Evolutionary conservation across 352 stramenopile species (phyloP).

Genomic region (Thraustochytrium sp.): DNA sequence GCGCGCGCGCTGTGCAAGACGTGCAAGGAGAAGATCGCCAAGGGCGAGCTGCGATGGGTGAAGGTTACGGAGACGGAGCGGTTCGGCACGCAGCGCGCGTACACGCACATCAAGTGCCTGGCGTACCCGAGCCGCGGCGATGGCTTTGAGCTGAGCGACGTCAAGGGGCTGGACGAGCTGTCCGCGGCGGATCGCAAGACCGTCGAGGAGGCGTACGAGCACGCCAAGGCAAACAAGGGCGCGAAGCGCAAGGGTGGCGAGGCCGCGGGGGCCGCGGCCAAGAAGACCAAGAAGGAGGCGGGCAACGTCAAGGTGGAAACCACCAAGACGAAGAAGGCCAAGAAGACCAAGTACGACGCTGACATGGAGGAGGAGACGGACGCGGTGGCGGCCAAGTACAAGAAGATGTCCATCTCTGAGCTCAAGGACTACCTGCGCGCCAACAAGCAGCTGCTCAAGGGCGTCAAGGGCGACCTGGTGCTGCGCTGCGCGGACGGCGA

Average conservation of each 20-base stretch:
- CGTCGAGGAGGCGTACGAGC: slow-evolving; percentile 21
- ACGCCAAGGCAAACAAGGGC: slow-evolving; percentile 31
- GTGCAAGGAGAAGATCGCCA: slow-evolving; percentile 46
- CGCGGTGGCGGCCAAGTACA: slow-evolving; percentile 2
- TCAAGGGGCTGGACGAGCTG: not conserved
- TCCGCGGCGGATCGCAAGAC: not conserved
- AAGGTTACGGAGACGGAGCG: slow-evolving; percentile 19
- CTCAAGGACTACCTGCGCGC: slow-evolving; percentile 43
- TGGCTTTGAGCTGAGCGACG: slow-evolving; percentile 28
- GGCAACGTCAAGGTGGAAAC: not conserved
- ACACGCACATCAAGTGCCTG: slow-evolving; percentile 31
- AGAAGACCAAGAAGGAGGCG: not conserved
- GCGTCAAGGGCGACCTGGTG: slow-evolving; percentile 20
- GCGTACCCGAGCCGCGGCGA: not conserved
- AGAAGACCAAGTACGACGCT: not conserved
- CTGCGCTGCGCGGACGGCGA: slow-evolving; percentile 38
- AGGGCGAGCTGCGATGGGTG: slow-evolving; percentile 39
- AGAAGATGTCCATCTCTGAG: slow-evolving; percentile 17
- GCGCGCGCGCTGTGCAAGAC: slow-evolving; percentile 23
- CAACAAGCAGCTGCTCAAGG: slow-evolving; percentile 23
- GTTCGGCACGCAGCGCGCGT: not conserved
- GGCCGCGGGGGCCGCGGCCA: not conserved
- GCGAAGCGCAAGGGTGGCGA: not conserved
- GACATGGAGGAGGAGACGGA: not conserved
- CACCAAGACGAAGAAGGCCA: not conserved